Evolutionary conservation across 805 yeast genomes (phyloP).

Genomic region (Sugiyamaella chiloensis): DNA sequence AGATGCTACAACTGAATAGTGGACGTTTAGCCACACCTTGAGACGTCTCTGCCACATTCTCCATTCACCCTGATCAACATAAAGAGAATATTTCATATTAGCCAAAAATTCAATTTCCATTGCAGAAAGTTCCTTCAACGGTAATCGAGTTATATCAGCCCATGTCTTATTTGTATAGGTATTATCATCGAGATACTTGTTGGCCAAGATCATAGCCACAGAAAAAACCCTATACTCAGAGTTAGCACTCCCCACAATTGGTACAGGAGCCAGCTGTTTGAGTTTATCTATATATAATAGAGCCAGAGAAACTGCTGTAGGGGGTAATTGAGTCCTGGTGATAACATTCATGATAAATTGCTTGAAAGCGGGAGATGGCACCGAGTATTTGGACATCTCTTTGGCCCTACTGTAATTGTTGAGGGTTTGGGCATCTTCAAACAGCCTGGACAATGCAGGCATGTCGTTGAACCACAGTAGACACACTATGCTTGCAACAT

Average conservation of each 20-base stretch:
- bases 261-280: conserved; percentile 23
- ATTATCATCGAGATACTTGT: conserved; percentile 89
- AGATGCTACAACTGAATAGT: conserved; percentile 11
- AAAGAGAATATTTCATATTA: conserved; percentile 55
- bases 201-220: conserved; percentile 72
- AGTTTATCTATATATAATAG: conserved; percentile 33
- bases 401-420: conserved; percentile 1
- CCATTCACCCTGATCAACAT: conserved; percentile 36
- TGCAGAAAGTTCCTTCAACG: conserved; percentile 51
- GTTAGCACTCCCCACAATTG: conserved; percentile 30
- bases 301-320: conserved; percentile 32
- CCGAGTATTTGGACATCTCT: conserved; percentile 4
- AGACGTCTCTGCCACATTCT: conserved; percentile 25
- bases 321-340: conserved; percentile 32
- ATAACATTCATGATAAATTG: conserved; percentile 29
- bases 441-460: conserved; percentile 9
- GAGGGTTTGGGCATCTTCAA: conserved; percentile 7
- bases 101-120: conserved; percentile 68
- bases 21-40: conserved; percentile 23
- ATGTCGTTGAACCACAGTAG: conserved; percentile 32
- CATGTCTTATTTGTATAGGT: conserved; percentile 89
- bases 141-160: conserved; percentile 83
- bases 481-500: conserved; percentile 31
- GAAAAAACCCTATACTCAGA: conserved; percentile 44
- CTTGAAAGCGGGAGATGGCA: conserved; percentile 28